Percentiles rank a stretch among this genome's conserved stretches.
Conservation (phyloP, 495 filamentous ascomycete genomes). For the Talaromyces stipitatus region DNA sequence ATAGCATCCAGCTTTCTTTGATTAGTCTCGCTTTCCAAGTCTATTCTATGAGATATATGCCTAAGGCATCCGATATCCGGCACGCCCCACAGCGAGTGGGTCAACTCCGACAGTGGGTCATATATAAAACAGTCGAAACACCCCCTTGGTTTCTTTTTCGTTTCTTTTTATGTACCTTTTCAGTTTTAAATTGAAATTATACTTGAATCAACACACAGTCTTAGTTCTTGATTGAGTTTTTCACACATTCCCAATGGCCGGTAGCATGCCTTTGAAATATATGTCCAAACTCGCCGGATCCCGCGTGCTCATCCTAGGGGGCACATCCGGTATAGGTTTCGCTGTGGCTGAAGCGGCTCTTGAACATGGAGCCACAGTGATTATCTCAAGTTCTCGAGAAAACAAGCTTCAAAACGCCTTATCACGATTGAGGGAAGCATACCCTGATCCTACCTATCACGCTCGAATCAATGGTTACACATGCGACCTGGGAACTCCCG, state of each 20-base stretch:
- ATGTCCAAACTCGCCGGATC: conserved; percentile 13
- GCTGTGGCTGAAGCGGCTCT: conserved; percentile 40
- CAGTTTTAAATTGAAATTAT: neutral
- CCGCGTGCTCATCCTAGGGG: conserved; percentile 39
- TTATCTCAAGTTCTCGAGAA: conserved; percentile 41
- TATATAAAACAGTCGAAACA: neutral
- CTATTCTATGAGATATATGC: neutral
- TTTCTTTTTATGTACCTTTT: neutral
- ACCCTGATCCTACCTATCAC: conserved; percentile 13
- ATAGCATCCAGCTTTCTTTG: too few species aligned
- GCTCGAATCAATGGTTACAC: conserved; percentile 31
- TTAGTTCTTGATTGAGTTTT: neutral
- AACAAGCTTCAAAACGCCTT: conserved; percentile 29
- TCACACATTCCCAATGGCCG: conserved; percentile 5
- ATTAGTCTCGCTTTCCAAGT: neutral
- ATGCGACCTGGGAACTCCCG: conserved; percentile 40
- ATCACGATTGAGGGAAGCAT: conserved; percentile 19
- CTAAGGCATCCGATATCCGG: neutral
- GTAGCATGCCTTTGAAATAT: conserved; percentile 11
- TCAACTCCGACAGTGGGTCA: neutral
- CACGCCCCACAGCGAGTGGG: neutral
- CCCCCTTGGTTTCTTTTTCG: neutral
- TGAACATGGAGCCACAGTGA: conserved; percentile 37
- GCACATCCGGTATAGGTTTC: conserved; percentile 40
- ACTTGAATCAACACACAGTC: neutral